Evolutionary conservation across 495 filamentous ascomycete species (phyloP), one percentile per base, ranked within the genome.

Genomic region (Podospora appendiculata): DNA sequence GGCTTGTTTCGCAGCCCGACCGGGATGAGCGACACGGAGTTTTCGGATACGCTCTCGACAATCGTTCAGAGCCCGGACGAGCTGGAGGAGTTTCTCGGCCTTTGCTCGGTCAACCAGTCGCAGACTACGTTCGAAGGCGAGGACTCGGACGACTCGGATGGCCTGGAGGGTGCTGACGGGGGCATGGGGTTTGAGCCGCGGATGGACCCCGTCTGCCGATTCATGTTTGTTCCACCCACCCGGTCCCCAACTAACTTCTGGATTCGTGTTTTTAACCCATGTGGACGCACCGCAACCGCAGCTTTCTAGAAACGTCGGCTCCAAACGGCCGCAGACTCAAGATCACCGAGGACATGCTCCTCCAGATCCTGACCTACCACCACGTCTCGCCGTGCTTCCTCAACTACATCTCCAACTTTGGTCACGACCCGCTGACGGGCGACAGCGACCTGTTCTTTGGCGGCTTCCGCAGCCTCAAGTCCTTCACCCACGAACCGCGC

Each of bases 351-450:
- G 50, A 58, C 12, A 43, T 53, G 33, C 32, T 58, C 10, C 46
- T 58, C 16, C 42, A 43, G n/a, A 47, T 58, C 39, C 41, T 58
- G 8, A 53, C 55, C 8, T 58, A 53, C 42, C 55, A 58, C 36
- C 55, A 48, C 9, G 51, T 58, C 10, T 53, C 55, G 11, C 50
- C 55, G 3, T 18, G 19, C n/a, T 53, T 49, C 18, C 51, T 58
- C 18, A 42, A 41, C 47, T 53, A 50, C 41, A 35, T 58, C 17
- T 41, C 46, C 8, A 18, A 55, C 18, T 35, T 50, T 25, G 11
- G 40, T 39, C 41, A 42, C 39, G 42, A 47, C 16, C 19, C 41
- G 10, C 12, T 25, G 16, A 45, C 40, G 10, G 38, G 41, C 42
- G 32, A 36, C 11, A 32, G 33, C 45, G 36, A 50, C 35, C 32